These are phyloP conservation scores for Pyracantha coccinea DNA, from an alignment of 331 rosid species.

Conservation along the genomic window DNA sequence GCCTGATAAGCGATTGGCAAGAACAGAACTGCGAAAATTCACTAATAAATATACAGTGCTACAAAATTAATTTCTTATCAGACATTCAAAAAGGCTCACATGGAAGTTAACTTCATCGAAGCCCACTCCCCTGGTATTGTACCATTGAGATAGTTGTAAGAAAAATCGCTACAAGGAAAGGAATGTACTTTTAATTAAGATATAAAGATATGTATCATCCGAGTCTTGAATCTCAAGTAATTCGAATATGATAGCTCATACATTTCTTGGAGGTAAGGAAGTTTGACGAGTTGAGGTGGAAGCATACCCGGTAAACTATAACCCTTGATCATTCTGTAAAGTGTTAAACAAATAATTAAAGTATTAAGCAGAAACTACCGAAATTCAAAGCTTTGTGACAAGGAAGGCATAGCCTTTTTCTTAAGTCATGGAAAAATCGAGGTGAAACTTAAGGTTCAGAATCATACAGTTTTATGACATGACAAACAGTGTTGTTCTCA, in stretches of 20 bases:
- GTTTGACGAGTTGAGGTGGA: conserved; percentile 74
- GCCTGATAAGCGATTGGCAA: conserved; percentile 66
- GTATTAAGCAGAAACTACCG: not conserved
- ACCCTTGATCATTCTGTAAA: conserved; percentile 40
- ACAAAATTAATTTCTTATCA: not conserved
- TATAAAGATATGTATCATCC: not conserved
- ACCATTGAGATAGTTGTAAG: conserved; percentile 58
- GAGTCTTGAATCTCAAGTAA: not conserved
- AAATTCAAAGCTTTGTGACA: not conserved
- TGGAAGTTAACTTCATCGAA: conserved; percentile 32
- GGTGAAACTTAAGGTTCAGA: not conserved
- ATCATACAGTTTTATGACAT: conserved; percentile 61
- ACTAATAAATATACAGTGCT: conserved; percentile 2
- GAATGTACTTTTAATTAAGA: not conserved
- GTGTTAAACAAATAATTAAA: conserved; percentile 2
- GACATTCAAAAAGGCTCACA: conserved; percentile 37
- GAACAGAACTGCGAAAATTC: conserved; percentile 49
- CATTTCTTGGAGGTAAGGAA: conserved; percentile 63
- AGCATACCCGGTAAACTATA: conserved; percentile 70
- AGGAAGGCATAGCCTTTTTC: not conserved
- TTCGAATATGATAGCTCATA: conserved; percentile 18
- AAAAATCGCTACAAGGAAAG: conserved; percentile 51
- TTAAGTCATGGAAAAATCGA: not conserved
- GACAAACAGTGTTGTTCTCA: conserved; percentile 40
- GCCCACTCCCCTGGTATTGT: conserved; percentile 74